Conservation (phyloP, 2,329 filamentous ascomycete species). For the Dothideomycetidae sp. region DNA sequence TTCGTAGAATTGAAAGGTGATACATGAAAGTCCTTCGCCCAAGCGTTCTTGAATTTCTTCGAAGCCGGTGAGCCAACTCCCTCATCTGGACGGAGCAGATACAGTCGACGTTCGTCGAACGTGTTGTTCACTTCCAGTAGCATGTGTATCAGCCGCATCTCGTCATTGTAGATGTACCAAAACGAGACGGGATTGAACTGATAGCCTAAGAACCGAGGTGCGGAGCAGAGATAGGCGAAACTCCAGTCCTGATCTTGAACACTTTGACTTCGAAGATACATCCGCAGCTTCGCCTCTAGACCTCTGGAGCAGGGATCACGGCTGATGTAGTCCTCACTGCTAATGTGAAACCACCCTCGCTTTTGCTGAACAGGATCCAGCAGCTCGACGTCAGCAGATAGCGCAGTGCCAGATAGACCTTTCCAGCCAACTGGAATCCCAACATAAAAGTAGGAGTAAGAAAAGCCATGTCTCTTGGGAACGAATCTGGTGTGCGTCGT, state of each 20-base stretch:
- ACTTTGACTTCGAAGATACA: slow-evolving; percentile 42
- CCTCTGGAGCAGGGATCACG: slow-evolving; percentile 39
- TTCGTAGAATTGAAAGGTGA: slow-evolving; percentile 54
- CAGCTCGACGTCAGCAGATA: slow-evolving; percentile 32
- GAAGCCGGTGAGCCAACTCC: slow-evolving; percentile 6
- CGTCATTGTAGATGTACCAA: slow-evolving; percentile 57
- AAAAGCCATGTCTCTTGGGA: slow-evolving; percentile 53
- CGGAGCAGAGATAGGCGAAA: slow-evolving; percentile 56
- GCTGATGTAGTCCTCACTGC: slow-evolving; percentile 46
- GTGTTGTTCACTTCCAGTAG: slow-evolving; percentile 66
- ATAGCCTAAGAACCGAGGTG: slow-evolving; percentile 53
- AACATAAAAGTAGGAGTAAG: slow-evolving; percentile 55
- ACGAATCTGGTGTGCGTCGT: slow-evolving; percentile 54
- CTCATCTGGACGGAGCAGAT: slow-evolving; percentile 39
- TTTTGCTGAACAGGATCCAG: slow-evolving; percentile 16
- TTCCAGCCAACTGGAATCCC: slow-evolving; percentile 52
- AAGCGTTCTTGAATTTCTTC: slow-evolving; percentile 35
- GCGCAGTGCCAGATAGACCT: slow-evolving; percentile 40
- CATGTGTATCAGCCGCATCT: slow-evolving; percentile 46
- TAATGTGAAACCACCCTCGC: slow-evolving; percentile 44
- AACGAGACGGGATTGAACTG: slow-evolving; percentile 65
- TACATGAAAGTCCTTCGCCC: slow-evolving; percentile 61
- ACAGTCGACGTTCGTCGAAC: slow-evolving; percentile 56
- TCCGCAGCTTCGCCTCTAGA: slow-evolving; percentile 48
- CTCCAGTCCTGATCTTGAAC: slow-evolving; percentile 47